phyloP scores from a whole-genome alignment of 345 rosid species.

The Citrus trifoliata region DNA sequence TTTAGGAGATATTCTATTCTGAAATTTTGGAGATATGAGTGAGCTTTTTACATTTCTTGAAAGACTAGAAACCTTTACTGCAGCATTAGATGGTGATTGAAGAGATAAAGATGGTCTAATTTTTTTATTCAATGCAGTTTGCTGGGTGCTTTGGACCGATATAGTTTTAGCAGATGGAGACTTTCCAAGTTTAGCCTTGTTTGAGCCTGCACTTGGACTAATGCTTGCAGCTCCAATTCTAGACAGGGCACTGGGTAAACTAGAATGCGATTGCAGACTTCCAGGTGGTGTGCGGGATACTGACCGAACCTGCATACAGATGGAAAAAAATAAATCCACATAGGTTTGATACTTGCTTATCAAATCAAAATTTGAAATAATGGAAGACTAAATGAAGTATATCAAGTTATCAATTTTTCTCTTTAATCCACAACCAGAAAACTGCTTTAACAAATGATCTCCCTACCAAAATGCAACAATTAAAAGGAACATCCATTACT shows the following conservation, averaged over 20 bases:
- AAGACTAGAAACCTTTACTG: constrained; percentile 31
- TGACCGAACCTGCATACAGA: constrained; percentile 50
- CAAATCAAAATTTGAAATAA: too few species aligned
- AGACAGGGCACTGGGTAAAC: constrained; percentile 32
- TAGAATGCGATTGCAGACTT: constrained; percentile 30
- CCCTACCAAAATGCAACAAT: constrained; percentile 3
- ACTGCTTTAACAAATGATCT: constrained; percentile 4
- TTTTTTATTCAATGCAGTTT: constrained; percentile 17
- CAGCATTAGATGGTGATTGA: constrained; percentile 36
- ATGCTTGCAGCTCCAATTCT: constrained; percentile 29
- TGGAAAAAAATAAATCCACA: not conserved
- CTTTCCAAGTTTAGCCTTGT: constrained; percentile 42
- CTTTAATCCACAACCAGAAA: not conserved
- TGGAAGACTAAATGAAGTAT: too few species aligned
- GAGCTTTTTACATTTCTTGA: constrained; percentile 40
- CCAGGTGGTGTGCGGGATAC: constrained; percentile 44
- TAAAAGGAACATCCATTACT: constrained; percentile 30
- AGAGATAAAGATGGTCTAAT: constrained; percentile 28
- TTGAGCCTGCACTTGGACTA: constrained; percentile 33
- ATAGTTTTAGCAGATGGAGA: constrained; percentile 41
- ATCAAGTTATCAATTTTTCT: not conserved
- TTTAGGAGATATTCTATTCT: constrained; percentile 38
- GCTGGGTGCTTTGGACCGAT: constrained; percentile 24
- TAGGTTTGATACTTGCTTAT: constrained; percentile 10
- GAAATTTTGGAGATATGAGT: constrained; percentile 34